Evolutionary conservation across 805 yeast species (phyloP), one percentile per base, ranked within the genome.

Genomic region (Yarrowia porcina): DNA sequence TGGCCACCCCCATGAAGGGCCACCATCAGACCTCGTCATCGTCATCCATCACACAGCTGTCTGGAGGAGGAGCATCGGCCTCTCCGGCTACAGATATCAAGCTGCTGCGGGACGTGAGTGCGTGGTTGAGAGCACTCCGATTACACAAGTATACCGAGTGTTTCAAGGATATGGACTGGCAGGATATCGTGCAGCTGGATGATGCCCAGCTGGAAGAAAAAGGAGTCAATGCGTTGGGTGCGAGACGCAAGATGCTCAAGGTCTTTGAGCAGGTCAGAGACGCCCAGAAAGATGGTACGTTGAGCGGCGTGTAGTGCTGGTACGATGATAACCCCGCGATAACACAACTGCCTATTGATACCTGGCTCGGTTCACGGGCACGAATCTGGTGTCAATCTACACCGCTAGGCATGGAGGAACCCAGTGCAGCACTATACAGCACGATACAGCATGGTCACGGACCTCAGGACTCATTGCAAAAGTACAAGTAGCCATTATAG

Each of bases 191-290:
- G 64, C 83, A 83, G 67, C 77, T 89, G 67, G 79, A 79, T 65
- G 97, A 93, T 72, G 81, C 76, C 4, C 82, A 84, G 64, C 79
- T 94, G 69, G 90, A 87, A 67, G 80, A 79, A 3, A 80, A 85
- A 64, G 99, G 99, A 7, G 97, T 94, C 41, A 83, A 85, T 67
- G 97, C 99, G 0, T 80, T 94, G 67, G 99, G 99, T 7, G 99
- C 99, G 0, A 80, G 99, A 66, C 83, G 97, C 64, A 94, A 94
- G 76, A 81, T 94, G 73, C 77, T 94, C 69, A 94, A 94, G 77
- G 96, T 96, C 36, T 94, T 94, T 77, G 89, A 85, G 65, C 87
- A 86, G 63, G 96, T 93, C 47, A 84, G 83, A 70, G 87, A 81
- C 36, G 79, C 80, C 49, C 79, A 79, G 67, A 81, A 77, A 64